A percentile compares a stretch with the other conserved stretches of the same genome.
Conservation (phyloP, 306 rosid genomes). For the Lupinus albus region DNA sequence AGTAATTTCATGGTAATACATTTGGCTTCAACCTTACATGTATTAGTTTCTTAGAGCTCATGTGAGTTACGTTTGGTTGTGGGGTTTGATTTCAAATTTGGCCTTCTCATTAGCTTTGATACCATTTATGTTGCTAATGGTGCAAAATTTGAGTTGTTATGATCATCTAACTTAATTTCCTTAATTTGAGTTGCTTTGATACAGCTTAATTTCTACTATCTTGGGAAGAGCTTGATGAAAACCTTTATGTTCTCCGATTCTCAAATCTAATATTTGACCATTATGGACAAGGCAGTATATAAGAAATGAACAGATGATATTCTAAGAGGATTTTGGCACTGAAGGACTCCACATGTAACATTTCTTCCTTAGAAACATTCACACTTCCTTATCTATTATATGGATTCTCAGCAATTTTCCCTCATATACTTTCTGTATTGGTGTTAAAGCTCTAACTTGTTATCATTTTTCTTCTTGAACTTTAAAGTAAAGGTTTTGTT, state of each 20-base stretch:
- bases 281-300: conserved; percentile 96
- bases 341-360: conserved; percentile 96
- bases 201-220: conserved; percentile 89
- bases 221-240: conserved; percentile 95
- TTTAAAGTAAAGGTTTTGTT: too few relatives aligned
- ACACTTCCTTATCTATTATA: not conserved
- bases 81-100: too few relatives aligned
- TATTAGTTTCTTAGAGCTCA: too few relatives aligned
- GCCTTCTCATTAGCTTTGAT: too few relatives aligned
- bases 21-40: conserved; percentile 19
- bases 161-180: too few relatives aligned
- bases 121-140: too few relatives aligned
- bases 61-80: too few relatives aligned
- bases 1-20: too few relatives aligned
- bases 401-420: conserved; percentile 36
- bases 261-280: conserved; percentile 90
- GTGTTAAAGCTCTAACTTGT: too few relatives aligned
- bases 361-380: conserved; percentile 35
- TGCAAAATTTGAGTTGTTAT: too few relatives aligned
- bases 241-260: conserved; percentile 88
- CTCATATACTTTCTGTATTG: conserved; percentile 33
- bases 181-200: too few relatives aligned
- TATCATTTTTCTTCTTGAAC: too few relatives aligned
- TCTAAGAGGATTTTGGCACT: conserved; percentile 95
- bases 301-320: conserved; percentile 80